Evolutionary conservation across 768 basidiomycete species (phyloP).

Genomic region (Leccinellum albellum): DNA sequence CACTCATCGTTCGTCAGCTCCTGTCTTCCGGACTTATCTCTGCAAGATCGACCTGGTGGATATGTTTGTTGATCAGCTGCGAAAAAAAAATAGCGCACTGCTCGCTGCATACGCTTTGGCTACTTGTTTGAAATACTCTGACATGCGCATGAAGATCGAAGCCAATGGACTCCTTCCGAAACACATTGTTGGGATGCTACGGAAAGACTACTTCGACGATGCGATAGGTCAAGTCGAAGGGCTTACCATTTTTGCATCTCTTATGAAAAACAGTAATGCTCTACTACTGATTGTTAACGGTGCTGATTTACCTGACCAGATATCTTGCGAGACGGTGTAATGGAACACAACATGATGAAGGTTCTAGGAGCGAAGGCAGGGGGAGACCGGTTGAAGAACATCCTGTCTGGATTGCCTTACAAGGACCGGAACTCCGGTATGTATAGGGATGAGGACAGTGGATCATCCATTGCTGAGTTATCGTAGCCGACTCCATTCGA

Average conservation of each 20-base stretch:
- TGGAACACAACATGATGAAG: constrained; percentile 11
- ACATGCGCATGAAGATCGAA: constrained; percentile 16
- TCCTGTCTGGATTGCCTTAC: constrained; percentile 19
- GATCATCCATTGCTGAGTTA: not conserved
- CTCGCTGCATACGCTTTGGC: not conserved
- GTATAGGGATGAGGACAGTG: not conserved
- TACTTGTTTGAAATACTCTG: not conserved
- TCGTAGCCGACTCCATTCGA: not conserved
- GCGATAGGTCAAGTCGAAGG: constrained; percentile 22
- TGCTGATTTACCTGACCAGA: constrained; percentile 5
- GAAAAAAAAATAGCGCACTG: not conserved
- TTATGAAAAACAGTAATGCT: constrained; percentile 18
- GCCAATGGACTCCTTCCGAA: not conserved
- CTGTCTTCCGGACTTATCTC: not conserved
- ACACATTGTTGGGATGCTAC: constrained; percentile 19
- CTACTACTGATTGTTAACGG: not conserved
- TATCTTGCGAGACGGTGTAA: constrained; percentile 12
- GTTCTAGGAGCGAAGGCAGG: constrained; percentile 15
- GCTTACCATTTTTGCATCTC: constrained; percentile 20
- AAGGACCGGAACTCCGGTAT: constrained; percentile 12
- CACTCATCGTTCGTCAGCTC: not conserved
- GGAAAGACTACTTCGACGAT: constrained; percentile 23
- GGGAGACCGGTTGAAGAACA: constrained; percentile 11
- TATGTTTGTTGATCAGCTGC: not conserved
- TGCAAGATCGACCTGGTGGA: not conserved